phyloP scores from a whole-genome alignment of 192 early-diverging fungal species.

The Coemansia sp. region DNA sequence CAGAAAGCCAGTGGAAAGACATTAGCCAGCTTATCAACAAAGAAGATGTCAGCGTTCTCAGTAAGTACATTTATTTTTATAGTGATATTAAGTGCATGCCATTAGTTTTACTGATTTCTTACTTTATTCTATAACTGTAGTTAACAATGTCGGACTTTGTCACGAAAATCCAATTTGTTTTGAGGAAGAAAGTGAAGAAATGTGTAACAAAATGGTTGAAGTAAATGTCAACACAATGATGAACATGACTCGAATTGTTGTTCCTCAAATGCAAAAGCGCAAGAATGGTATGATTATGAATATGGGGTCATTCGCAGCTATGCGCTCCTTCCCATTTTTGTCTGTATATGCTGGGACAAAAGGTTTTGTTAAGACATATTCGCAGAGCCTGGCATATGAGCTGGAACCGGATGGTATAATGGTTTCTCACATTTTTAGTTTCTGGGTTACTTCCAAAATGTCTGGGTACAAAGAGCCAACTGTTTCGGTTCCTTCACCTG shows the following conservation, averaged over 20 bases:
- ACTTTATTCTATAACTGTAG: slow-evolving; percentile 27
- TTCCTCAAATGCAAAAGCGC: slow-evolving; percentile 71
- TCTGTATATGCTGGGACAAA: slow-evolving; percentile 90
- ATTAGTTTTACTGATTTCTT: background rate
- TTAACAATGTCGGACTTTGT: slow-evolving; percentile 90
- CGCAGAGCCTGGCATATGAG: slow-evolving; percentile 38
- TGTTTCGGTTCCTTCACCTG: slow-evolving; percentile 68
- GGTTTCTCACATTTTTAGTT: slow-evolving; percentile 64
- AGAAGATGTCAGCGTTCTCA: slow-evolving; percentile 37
- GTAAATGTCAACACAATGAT: slow-evolving; percentile 81
- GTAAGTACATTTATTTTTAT: slow-evolving; percentile 13
- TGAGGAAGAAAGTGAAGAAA: slow-evolving; percentile 62
- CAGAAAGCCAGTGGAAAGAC: slow-evolving; percentile 51
- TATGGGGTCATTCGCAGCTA: slow-evolving; percentile 82
- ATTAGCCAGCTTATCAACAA: slow-evolving; percentile 59
- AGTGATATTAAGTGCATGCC: background rate
- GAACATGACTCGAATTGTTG: slow-evolving; percentile 71
- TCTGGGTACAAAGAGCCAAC: slow-evolving; percentile 76
- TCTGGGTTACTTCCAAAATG: slow-evolving; percentile 89
- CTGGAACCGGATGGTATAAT: slow-evolving; percentile 28
- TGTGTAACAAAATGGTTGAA: slow-evolving; percentile 72
- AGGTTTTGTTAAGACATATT: slow-evolving; percentile 65
- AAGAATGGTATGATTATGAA: slow-evolving; percentile 85
- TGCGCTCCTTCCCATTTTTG: slow-evolving; percentile 73
- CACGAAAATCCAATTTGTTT: slow-evolving; percentile 87